These are phyloP conservation scores for Irpex sp. DNA, from an alignment of 1,284 basidiomycete species.

Conservation along the genomic window DNA sequence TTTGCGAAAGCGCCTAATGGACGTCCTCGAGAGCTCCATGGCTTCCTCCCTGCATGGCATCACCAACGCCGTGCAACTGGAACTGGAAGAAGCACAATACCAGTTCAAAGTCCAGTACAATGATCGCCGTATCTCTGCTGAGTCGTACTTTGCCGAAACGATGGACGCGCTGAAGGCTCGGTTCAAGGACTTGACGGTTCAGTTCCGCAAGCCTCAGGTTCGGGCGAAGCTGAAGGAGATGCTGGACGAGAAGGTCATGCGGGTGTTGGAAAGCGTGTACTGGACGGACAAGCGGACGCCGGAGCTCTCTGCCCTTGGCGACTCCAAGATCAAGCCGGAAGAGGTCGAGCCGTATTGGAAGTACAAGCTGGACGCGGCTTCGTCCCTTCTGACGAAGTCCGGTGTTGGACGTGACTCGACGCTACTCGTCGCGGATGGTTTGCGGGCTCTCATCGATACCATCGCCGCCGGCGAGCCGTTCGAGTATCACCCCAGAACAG, in stretches of 20 bases:
- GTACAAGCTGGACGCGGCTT: conserved; percentile 93
- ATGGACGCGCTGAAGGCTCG: conserved; percentile 90
- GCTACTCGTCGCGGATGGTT: conserved; percentile 90
- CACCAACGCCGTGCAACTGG: conserved; percentile 94
- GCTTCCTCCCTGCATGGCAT: conserved; percentile 93
- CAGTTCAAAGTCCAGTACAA: conserved; percentile 99
- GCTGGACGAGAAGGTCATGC: conserved; percentile 96
- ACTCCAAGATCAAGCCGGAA: conserved; percentile 68
- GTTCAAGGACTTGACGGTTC: conserved; percentile 83
- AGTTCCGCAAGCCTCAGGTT: conserved; percentile 89
- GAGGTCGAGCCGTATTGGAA: conserved; percentile 93
- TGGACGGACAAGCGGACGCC: conserved; percentile 87
- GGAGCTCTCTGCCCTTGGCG: conserved; percentile 76
- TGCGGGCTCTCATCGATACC: conserved; percentile 86
- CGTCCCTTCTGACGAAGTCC: conserved; percentile 90
- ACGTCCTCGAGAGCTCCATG: conserved; percentile 97
- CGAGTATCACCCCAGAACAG: conserved; percentile 83
- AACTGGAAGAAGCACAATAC: conserved; percentile 95
- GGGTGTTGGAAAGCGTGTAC: conserved; percentile 95
- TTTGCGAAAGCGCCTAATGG: conserved; percentile 87
- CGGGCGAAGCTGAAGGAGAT: conserved; percentile 86
- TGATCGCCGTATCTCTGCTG: conserved; percentile 90
- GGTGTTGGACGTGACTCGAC: conserved; percentile 96
- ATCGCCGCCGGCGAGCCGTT: conserved; percentile 90
- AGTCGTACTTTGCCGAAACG: conserved; percentile 97